Conservation (phyloP, 495 filamentous ascomycete species). For the Aspergillus carlsbadensis region DNA sequence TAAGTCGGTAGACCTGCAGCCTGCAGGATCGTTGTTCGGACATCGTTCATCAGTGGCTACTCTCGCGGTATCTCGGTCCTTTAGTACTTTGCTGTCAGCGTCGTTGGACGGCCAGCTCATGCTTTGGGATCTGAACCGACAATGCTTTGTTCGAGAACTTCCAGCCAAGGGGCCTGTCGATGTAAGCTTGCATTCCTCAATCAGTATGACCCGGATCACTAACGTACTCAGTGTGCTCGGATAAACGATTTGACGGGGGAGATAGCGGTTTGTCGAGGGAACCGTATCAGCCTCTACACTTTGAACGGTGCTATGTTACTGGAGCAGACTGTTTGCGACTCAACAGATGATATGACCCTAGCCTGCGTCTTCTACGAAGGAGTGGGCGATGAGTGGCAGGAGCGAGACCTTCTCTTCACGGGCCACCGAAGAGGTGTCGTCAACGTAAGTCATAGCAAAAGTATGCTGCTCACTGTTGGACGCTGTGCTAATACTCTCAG, state of each 20-base stretch:
- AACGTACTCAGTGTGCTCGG: conserved; percentile 54
- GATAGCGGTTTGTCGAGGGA: conserved; percentile 78
- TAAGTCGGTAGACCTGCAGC: conserved; percentile 76
- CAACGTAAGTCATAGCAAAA: conserved; percentile 57
- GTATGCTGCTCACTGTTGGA: too few relatives aligned
- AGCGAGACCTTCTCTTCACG: conserved; percentile 82
- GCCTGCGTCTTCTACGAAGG: conserved; percentile 95
- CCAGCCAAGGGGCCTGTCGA: conserved; percentile 51
- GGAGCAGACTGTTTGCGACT: conserved; percentile 73
- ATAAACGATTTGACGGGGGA: conserved; percentile 90
- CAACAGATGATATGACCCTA: conserved; percentile 68
- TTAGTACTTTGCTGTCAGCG: conserved; percentile 80
- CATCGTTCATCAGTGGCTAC: conserved; percentile 78
- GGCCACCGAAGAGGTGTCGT: conserved; percentile 83
- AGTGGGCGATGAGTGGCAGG: conserved; percentile 85
- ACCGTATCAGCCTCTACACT: conserved; percentile 74
- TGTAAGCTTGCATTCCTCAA: conserved; percentile 29
- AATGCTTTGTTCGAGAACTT: conserved; percentile 79
- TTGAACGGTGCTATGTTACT: conserved; percentile 83
- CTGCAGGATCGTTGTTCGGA: conserved; percentile 80
- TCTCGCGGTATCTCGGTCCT: conserved; percentile 81
- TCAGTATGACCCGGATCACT: not conserved
- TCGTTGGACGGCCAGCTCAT: conserved; percentile 78
- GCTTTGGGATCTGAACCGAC: conserved; percentile 91
- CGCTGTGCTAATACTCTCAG: conserved; percentile 18